Conservation (phyloP, 208 protist species). For the Willaertia magna region DNA sequence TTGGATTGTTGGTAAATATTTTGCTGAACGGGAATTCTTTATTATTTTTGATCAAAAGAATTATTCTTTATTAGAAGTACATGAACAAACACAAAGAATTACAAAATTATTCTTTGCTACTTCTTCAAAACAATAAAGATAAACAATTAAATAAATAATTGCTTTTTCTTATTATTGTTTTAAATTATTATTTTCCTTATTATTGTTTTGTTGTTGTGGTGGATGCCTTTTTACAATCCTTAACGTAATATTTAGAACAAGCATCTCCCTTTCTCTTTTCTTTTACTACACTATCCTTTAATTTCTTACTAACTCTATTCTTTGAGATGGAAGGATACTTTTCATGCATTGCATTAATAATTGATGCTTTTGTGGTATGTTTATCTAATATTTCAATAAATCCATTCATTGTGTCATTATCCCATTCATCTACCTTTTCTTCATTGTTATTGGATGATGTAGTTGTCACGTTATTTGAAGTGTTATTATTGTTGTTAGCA, state of each 20-base stretch:
- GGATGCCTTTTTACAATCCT: too few relatives aligned
- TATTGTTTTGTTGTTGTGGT: too few relatives aligned
- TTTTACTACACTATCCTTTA: not conserved
- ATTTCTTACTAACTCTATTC: not conserved
- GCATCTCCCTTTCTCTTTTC: not conserved
- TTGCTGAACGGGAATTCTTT: not conserved
- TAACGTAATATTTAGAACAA: not conserved
- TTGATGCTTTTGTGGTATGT: not conserved
- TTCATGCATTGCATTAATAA: not conserved
- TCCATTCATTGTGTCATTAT: not conserved
- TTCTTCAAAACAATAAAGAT: too few relatives aligned
- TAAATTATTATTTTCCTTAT: too few relatives aligned
- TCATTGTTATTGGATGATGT: too few relatives aligned
- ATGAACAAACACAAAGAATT: not conserved
- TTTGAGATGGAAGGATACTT: not conserved
- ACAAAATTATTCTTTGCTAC: not conserved
- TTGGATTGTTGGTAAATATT: not conserved
- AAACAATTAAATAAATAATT: too few relatives aligned
- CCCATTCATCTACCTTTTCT: not conserved
- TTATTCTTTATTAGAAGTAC: not conserved
- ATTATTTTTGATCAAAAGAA: slow-evolving; percentile 9
- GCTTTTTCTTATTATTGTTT: too few relatives aligned
- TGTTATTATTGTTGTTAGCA: too few relatives aligned
- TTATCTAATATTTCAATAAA: not conserved
- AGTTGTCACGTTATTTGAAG: too few relatives aligned